Base-by-base conservation (phyloP, 441 rosid species). In the Erysimum cheiri region DNA sequence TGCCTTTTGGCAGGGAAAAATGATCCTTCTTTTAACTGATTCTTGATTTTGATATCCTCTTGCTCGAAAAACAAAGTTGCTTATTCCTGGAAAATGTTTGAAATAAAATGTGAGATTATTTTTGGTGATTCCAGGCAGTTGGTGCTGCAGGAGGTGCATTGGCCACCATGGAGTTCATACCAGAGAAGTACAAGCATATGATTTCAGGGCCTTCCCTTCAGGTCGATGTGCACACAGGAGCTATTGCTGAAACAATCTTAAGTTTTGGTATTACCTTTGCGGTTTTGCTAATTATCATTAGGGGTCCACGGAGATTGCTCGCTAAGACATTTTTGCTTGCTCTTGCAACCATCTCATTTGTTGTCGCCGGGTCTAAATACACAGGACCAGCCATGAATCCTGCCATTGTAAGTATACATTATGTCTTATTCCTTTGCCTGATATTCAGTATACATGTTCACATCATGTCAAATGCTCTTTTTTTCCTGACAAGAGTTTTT, bases 311-410 rank as follows among this genome's bases (percentile, higher is more conserved):
- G 14, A 83, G 60, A 64, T 10, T 69, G 0, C 60, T 92, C 7
- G 50, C 84, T 44, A 82, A 81, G 76, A 77, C 86, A 8, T 90
- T 82, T 85, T 40, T 88, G 75, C 86, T 92, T 41, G 80, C 98
- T 15, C 43, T 81, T 37, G 83, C 74, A 10, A 91, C 92, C 31
- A 77, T 88, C 14, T 49, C 75, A 1, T 69, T 92, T 64, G 81
- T 92, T 54, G 71, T 87, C 31, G 63, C 85, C 0, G 96, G 97
- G 13, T 52, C 85, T 67, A 67, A 80, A 62, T 92, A 88, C 78
- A 92, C 97, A 0, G 97, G 97, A 46, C 96, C 96, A 62, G 88
- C 96, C 78, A 88, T 92, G 97, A 92, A 92, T 79, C 97, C 97
- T 8, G 97, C 91, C 69, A 85, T 85, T 78, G 97, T 92, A 81